phyloP scores from a whole-genome alignment of 176 grass and related monocot genomes.

The Ananas comosus region DNA sequence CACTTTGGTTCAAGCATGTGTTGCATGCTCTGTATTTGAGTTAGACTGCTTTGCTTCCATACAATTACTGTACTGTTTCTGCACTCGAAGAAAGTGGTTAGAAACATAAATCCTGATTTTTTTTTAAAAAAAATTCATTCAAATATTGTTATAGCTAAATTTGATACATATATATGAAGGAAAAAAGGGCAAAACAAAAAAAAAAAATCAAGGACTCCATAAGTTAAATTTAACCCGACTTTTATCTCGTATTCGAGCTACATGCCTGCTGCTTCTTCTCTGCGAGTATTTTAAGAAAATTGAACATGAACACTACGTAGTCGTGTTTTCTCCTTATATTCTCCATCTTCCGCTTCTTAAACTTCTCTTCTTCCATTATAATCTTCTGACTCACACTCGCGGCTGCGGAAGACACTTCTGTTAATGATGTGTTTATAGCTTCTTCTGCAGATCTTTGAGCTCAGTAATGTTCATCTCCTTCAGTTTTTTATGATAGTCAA shows the following conservation, averaged over 20 bases:
- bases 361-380: conserved; percentile 97
- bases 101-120: no score
- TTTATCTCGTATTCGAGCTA: conserved; percentile 9
- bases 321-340: conserved; percentile 94
- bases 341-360: conserved; percentile 86
- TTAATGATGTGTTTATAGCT: conserved; percentile 47
- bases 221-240: neutral
- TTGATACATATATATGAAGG: no score
- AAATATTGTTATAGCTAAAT: neutral
- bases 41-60: no score
- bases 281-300: no score
- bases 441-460: conserved; percentile 88
- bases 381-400: conserved; percentile 81
- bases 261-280: no score
- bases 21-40: no score
- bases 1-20: no score
- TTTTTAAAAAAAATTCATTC: neutral
- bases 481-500: conserved; percentile 88
- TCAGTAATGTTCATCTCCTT: conserved; percentile 67
- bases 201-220: no score
- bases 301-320: conserved; percentile 41
- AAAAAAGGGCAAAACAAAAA: conserved; percentile 1
- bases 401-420: conserved; percentile 70
- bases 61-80: neutral
- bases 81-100: no score